These are phyloP conservation scores for Heliamphora pulchella DNA, from an alignment of 179 eudicot species.

Conservation along the genomic window DNA sequence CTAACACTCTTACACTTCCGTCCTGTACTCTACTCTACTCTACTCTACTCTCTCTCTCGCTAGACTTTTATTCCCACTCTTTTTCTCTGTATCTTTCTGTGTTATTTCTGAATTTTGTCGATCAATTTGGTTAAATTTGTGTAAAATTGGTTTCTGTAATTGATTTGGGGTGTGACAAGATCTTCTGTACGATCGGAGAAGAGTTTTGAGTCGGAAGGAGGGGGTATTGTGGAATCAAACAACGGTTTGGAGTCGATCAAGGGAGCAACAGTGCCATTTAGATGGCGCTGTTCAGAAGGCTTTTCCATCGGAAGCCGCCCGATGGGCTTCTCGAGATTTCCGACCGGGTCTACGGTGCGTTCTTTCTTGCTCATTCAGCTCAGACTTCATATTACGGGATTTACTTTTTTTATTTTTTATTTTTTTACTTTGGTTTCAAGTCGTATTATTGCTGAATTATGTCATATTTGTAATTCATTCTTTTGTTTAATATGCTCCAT, in stretches of 20 bases:
- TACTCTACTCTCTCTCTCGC: background rate
- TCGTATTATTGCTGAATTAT: background rate
- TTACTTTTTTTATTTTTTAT: conserved; percentile 23
- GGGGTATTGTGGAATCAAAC: background rate
- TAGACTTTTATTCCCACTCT: background rate
- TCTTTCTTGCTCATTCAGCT: conserved; percentile 8
- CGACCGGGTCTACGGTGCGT: conserved; percentile 76
- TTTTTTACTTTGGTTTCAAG: background rate
- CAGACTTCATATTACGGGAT: background rate
- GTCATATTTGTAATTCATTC: background rate
- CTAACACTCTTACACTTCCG: background rate
- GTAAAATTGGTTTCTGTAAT: background rate
- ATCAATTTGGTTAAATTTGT: background rate
- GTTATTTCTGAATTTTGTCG: background rate
- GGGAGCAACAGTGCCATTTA: conserved; percentile 78
- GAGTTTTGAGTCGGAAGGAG: conserved; percentile 9
- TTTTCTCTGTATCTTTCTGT: background rate
- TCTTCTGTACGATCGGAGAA: background rate
- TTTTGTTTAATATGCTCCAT: background rate
- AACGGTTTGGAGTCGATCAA: conserved; percentile 60
- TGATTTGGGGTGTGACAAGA: conserved; percentile 11
- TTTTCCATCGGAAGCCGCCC: conserved; percentile 89
- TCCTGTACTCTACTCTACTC: conserved; percentile 7
- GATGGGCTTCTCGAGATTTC: conserved; percentile 94
- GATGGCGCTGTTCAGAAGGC: conserved; percentile 97